These are phyloP conservation scores for Nannizziopsis arthrosporioides DNA, from an alignment of 2,329 filamentous ascomycete species.

Conservation along the genomic window DNA sequence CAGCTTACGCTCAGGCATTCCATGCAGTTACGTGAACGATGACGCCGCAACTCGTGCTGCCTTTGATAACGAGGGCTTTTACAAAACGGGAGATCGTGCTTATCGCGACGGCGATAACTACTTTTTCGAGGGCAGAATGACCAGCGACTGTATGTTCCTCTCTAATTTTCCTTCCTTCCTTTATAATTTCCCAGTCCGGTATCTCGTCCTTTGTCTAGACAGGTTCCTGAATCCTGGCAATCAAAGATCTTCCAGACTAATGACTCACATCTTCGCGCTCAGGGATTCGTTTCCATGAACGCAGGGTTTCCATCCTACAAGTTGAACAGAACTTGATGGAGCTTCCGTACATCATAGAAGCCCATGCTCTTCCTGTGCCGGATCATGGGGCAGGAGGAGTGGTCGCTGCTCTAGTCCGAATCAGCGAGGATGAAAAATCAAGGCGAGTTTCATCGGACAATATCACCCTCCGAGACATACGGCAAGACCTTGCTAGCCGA, in stretches of 20 bases:
- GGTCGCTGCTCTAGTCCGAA: constrained; percentile 10
- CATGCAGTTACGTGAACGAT: constrained; percentile 11
- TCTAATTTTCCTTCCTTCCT: neutral
- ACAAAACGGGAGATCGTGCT: constrained; percentile 17
- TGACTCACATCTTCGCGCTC: too few species aligned
- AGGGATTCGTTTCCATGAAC: constrained; percentile 11
- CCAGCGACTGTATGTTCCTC: constrained; percentile 15
- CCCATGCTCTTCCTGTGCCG: constrained; percentile 11
- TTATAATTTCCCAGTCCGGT: neutral
- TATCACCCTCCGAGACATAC: constrained; percentile 10
- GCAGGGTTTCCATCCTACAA: constrained; percentile 13
- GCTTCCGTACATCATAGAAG: constrained; percentile 16
- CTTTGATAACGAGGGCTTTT: constrained; percentile 16
- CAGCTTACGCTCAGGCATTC: neutral
- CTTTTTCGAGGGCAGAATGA: constrained; percentile 16
- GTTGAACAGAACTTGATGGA: constrained; percentile 13
- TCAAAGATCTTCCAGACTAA: neutral
- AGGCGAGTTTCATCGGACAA: neutral
- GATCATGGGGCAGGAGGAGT: constrained; percentile 9
- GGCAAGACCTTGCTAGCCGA: constrained; percentile 9
- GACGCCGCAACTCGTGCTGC: constrained; percentile 9
- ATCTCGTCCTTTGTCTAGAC: too few species aligned
- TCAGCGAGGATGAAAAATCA: neutral
- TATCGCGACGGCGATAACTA: constrained; percentile 12
- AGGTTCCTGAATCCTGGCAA: too few species aligned